phyloP scores from a whole-genome alignment of 257 asterid genomes.

The Solanum chilense region DNA sequence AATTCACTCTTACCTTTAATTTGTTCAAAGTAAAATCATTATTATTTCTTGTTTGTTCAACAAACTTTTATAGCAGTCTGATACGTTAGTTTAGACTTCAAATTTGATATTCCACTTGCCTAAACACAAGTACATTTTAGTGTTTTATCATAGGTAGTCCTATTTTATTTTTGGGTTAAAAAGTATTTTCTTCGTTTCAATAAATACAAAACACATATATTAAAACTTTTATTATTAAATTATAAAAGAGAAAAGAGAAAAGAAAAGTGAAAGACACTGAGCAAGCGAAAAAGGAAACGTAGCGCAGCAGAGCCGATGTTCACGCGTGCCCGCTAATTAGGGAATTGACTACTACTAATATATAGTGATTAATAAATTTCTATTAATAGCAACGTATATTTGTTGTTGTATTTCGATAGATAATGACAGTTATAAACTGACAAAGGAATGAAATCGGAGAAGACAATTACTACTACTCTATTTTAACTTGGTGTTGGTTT shows the following conservation, averaged over 20 bases:
- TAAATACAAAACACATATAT: too few species aligned
- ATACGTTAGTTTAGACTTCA: background rate
- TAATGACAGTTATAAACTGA: background rate
- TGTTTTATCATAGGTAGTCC: background rate
- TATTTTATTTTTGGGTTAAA: background rate
- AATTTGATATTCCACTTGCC: background rate
- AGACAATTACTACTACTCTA: background rate
- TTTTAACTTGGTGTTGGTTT: background rate
- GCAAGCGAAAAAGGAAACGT: background rate
- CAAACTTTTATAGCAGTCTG: background rate
- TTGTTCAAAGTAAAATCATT: background rate
- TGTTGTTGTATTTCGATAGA: background rate
- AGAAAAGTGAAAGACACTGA: background rate
- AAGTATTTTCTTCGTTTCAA: fast-evolving
- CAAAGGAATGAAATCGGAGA: background rate
- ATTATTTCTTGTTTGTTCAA: background rate
- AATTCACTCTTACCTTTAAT: background rate
- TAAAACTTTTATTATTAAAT: too few species aligned
- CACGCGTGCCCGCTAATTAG: background rate
- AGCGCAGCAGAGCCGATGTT: background rate
- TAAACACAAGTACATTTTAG: too few species aligned
- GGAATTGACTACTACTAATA: background rate
- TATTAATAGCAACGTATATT: background rate
- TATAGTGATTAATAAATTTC: background rate
- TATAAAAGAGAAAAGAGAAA: background rate